These are phyloP conservation scores for Lignosus rhinocerotis DNA, from an alignment of 1,284 basidiomycete species.

Conservation along the genomic window DNA sequence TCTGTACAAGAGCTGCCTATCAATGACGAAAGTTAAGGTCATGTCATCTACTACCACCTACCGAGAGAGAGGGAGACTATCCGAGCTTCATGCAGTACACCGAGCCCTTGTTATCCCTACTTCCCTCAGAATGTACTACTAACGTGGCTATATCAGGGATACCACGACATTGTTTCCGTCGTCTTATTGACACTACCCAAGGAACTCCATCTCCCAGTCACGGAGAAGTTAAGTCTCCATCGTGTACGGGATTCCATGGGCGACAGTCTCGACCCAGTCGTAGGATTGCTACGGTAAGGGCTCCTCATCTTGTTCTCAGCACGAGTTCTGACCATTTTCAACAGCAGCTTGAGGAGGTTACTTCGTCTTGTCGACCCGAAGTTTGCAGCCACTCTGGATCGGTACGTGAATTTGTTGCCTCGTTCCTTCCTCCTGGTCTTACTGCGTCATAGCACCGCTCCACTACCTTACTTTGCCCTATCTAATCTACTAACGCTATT, in stretches of 20 bases:
- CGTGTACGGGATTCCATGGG: conserved; percentile 91
- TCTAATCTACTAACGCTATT: conserved; percentile 91
- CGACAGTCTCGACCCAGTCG: conserved; percentile 76
- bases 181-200: conserved; percentile 78
- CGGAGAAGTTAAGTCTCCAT: conserved; percentile 78
- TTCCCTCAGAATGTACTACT: conserved; percentile 22
- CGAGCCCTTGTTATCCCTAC: conserved; percentile 44
- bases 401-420: conserved; percentile 42
- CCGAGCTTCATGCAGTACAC: too few species aligned
- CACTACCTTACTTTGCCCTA: conserved; percentile 84
- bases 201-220: conserved; percentile 55
- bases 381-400: conserved; percentile 69
- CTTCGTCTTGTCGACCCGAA: conserved; percentile 69
- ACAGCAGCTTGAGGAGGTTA: conserved; percentile 72
- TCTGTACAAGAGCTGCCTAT: too few species aligned
- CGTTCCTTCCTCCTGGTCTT: conserved; percentile 4
- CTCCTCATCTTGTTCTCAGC: background rate
- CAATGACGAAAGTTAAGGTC: too few species aligned
- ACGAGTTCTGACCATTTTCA: background rate
- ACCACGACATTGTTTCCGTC: conserved; percentile 90
- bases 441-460: conserved; percentile 44
- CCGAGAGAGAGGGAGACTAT: too few species aligned
- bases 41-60: too few species aligned
- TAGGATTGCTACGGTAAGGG: conserved; percentile 76
- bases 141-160: conserved; percentile 57